These are phyloP conservation scores for Cronartium quercuum DNA, from an alignment of 1,284 basidiomycete species.

Conservation along the genomic window DNA sequence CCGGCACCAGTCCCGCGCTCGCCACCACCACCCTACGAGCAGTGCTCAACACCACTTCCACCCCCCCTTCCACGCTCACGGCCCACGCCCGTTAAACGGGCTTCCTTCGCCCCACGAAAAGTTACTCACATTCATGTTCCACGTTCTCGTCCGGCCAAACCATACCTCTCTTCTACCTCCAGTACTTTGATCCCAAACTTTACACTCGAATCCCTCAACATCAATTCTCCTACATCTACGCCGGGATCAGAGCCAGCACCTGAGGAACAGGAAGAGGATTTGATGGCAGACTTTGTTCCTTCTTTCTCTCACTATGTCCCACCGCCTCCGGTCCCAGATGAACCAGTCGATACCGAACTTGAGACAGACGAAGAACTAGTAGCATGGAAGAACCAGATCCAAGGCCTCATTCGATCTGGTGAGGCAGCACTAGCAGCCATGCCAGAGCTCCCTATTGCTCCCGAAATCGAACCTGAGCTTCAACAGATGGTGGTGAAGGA, in stretches of 20 bases:
- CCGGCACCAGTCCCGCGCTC: not conserved
- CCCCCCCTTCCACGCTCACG: not conserved
- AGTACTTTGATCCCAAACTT: not conserved
- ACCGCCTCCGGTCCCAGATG: not conserved
- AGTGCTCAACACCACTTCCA: not conserved
- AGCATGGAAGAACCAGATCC: conserved; percentile 21
- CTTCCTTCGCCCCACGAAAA: not conserved
- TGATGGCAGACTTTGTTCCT: conserved; percentile 27
- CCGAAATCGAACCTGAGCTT: not conserved
- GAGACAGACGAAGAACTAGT: conserved; percentile 10
- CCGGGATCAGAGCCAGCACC: not conserved
- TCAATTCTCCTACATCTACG: not conserved
- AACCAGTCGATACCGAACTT: not conserved
- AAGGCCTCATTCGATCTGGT: conserved; percentile 13
- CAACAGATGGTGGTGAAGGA: not conserved
- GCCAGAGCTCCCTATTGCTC: not conserved
- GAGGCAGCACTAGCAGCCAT: conserved; percentile 17
- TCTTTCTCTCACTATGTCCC: conserved; percentile 10
- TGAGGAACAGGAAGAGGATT: not conserved
- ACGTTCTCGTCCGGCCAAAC: not conserved
- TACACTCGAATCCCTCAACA: not conserved
- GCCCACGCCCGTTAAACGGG: too few species aligned
- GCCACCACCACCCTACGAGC: conserved; percentile 29
- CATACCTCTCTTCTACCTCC: not conserved
- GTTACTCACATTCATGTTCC: not conserved